phyloP scores from a whole-genome alignment of 1,284 basidiomycete species.

The Ceratobasidium sp. region DNA sequence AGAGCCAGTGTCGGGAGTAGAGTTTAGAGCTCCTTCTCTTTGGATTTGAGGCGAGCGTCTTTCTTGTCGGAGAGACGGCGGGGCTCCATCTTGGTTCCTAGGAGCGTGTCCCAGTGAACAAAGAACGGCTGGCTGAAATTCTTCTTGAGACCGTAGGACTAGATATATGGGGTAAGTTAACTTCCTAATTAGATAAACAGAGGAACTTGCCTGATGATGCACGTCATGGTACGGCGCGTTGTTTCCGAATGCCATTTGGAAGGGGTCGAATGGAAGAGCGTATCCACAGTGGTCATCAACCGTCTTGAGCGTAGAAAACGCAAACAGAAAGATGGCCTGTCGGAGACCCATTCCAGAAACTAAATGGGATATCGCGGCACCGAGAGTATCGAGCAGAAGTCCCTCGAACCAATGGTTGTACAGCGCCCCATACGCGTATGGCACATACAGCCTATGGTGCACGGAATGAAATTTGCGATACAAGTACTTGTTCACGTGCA shows the following conservation, averaged over 20 bases:
- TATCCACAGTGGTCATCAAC: constrained; percentile 99
- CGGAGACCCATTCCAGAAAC: constrained; percentile 79
- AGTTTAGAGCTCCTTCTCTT: constrained; percentile 32
- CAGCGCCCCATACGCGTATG: constrained; percentile 95
- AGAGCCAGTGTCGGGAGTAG: not conserved
- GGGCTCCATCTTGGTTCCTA: constrained; percentile 79
- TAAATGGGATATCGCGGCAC: constrained; percentile 81
- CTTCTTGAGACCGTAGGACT: constrained; percentile 92
- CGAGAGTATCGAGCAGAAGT: constrained; percentile 87
- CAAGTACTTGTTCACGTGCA: constrained; percentile 91
- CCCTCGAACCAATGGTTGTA: constrained; percentile 99
- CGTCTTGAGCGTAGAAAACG: constrained; percentile 89
- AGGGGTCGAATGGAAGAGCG: constrained; percentile 85
- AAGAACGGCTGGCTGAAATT: constrained; percentile 98
- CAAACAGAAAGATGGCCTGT: constrained; percentile 88
- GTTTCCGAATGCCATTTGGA: constrained; percentile 90
- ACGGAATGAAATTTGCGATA: constrained; percentile 94
- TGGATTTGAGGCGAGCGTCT: constrained; percentile 8
- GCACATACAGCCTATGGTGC: constrained; percentile 96
- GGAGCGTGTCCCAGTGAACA: constrained; percentile 82
- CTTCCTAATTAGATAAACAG: constrained; percentile 12
- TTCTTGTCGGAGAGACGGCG: constrained; percentile 27
- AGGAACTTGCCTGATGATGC: constrained; percentile 81
- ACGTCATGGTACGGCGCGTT: constrained; percentile 99
- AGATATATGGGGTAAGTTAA: constrained; percentile 30